phyloP scores from a whole-genome alignment of 352 stramenopile genomes.

The Globisporangium radiosum region DNA sequence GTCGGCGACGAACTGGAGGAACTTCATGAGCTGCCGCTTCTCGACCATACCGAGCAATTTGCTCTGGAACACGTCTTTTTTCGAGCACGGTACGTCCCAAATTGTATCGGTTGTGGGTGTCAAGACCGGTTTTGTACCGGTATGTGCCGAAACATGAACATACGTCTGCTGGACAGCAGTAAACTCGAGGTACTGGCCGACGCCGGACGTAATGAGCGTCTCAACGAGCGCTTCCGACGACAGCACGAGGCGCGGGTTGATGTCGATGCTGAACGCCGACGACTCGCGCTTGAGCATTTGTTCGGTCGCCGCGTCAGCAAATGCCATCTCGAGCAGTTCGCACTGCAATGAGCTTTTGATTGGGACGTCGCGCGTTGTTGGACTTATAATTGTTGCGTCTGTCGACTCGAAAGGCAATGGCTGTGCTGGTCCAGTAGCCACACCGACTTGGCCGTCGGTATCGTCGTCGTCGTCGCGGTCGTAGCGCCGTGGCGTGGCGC shows the following conservation, averaged over 20 bases:
- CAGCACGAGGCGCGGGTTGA: constrained; percentile 78
- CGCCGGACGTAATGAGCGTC: constrained; percentile 76
- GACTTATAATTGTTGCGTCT: constrained; percentile 1
- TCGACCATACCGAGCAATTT: constrained; percentile 80
- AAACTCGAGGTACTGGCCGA: constrained; percentile 87
- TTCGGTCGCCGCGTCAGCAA: constrained; percentile 29
- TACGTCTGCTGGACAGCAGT: constrained; percentile 80
- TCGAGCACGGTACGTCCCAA: constrained; percentile 83
- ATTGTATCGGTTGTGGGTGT: constrained; percentile 30
- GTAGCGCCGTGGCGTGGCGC: constrained; percentile 24
- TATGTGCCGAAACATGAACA: constrained; percentile 37
- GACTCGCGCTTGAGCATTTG: constrained; percentile 38
- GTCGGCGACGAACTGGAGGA: constrained; percentile 86
- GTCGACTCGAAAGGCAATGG: not conserved
- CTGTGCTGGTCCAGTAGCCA: too few species aligned
- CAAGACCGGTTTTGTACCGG: constrained; percentile 6
- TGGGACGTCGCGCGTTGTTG: constrained; percentile 17
- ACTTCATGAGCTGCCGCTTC: constrained; percentile 89
- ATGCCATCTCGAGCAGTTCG: constrained; percentile 31
- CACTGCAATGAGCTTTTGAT: constrained; percentile 46
- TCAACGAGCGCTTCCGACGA: constrained; percentile 76
- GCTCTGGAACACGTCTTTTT: constrained; percentile 87
- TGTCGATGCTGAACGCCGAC: constrained; percentile 60
- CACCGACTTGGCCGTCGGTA: too few species aligned
- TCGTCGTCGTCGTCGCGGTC: constrained; percentile 22